These are phyloP conservation scores for Inga oerstediana DNA, from an alignment of 306 rosid genomes.

Conservation along the genomic window DNA sequence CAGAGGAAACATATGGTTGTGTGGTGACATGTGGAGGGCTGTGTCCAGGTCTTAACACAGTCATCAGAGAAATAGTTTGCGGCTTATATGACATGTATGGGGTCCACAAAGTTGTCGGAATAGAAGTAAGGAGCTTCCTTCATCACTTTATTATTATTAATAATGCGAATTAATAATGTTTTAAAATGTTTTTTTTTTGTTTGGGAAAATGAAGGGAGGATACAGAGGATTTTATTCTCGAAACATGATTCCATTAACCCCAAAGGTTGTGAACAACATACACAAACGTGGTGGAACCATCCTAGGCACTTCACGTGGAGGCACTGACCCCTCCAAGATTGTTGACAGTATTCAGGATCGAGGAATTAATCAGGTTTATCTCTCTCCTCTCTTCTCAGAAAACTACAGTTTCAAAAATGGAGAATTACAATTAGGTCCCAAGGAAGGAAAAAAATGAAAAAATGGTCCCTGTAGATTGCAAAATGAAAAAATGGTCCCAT, in stretches of 20 bases:
- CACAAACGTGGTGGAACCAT: slow-evolving; percentile 71
- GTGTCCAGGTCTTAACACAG: slow-evolving; percentile 64
- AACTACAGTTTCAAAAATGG: too few species aligned
- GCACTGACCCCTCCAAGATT: slow-evolving; percentile 53
- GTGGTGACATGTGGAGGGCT: slow-evolving; percentile 68
- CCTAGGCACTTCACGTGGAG: slow-evolving; percentile 63
- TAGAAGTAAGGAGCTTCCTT: slow-evolving; percentile 40
- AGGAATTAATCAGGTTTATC: slow-evolving; percentile 56
- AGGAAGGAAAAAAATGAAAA: too few species aligned
- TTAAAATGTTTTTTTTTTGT: not conserved
- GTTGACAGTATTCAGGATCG: slow-evolving; percentile 65
- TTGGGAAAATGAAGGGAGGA: slow-evolving; percentile 46
- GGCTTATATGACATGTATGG: slow-evolving; percentile 65
- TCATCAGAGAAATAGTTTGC: slow-evolving; percentile 62
- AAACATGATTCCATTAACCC: slow-evolving; percentile 51
- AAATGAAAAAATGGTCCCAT: too few species aligned
- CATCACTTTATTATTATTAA: not conserved
- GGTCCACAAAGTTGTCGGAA: slow-evolving; percentile 50
- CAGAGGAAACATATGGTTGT: slow-evolving; percentile 56
- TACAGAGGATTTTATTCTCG: slow-evolving; percentile 58
- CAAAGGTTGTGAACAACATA: slow-evolving; percentile 56
- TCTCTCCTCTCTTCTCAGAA: not conserved
- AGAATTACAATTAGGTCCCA: too few species aligned
- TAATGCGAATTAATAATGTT: not conserved
- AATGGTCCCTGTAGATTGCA: too few species aligned